Evolutionary conservation across 192 early-diverging fungal genomes (phyloP).

Genomic region (Backusella australiensis): DNA sequence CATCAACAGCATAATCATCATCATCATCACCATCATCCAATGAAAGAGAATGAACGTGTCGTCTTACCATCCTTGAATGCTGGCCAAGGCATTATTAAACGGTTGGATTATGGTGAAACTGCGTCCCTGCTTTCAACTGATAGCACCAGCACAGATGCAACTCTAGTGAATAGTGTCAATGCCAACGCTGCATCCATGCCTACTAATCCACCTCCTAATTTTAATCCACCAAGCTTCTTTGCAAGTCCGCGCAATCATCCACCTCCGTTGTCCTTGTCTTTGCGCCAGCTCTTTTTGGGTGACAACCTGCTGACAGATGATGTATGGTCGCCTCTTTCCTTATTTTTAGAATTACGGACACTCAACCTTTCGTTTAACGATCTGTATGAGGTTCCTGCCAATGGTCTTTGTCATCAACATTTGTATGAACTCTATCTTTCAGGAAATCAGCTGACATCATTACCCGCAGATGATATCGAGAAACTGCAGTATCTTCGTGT

Average conservation of each 20-base stretch:
- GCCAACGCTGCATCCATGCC: constrained; percentile 14
- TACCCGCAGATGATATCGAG: constrained; percentile 86
- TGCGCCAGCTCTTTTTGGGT: constrained; percentile 68
- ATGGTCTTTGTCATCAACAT: constrained; percentile 68
- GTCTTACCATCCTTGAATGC: constrained; percentile 38
- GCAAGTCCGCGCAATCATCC: constrained; percentile 46
- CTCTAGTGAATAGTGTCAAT: constrained; percentile 1
- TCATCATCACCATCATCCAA: constrained; percentile 16
- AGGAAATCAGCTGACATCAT: constrained; percentile 78
- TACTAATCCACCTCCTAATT: constrained; percentile 46
- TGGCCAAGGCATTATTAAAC: constrained; percentile 38
- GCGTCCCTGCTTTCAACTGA: constrained; percentile 11
- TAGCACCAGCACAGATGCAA: background rate
- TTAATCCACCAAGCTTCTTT: constrained; percentile 47
- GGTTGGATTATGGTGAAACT: background rate
- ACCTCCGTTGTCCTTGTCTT: constrained; percentile 53
- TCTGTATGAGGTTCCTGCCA: constrained; percentile 78
- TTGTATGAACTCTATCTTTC: constrained; percentile 78
- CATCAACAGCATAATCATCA: constrained; percentile 1
- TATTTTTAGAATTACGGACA: constrained; percentile 70
- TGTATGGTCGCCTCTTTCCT: constrained; percentile 69
- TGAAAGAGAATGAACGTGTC: constrained; percentile 46
- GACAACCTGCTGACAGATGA: constrained; percentile 86
- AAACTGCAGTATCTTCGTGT: constrained; percentile 63
- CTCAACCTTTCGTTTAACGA: constrained; percentile 84